These are phyloP conservation scores for Rhizophagus clarus DNA, from an alignment of 192 early-diverging fungal species.

Conservation along the genomic window DNA sequence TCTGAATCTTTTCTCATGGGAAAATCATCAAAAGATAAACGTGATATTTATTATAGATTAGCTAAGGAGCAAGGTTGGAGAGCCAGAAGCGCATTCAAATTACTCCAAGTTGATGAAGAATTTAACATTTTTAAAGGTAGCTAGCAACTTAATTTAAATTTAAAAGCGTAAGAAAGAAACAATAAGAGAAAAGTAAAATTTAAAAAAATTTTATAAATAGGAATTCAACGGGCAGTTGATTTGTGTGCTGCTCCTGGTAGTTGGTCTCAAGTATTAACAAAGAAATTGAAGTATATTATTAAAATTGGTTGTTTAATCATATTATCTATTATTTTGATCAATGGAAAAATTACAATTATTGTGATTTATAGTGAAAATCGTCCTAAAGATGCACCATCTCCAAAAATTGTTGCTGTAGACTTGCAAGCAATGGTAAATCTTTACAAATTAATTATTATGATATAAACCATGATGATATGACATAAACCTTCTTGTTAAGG, in stretches of 20 bases:
- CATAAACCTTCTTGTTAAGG: conserved; percentile 45
- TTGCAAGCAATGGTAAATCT: conserved; percentile 80
- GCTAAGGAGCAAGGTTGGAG: conserved; percentile 99
- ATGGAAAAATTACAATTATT: not conserved
- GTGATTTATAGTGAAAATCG: conserved; percentile 52
- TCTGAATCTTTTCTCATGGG: conserved; percentile 48
- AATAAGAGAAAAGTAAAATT: too few relatives aligned
- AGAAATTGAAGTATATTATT: conserved; percentile 56
- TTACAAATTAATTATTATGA: not conserved
- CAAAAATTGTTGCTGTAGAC: conserved; percentile 89
- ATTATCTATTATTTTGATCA: not conserved
- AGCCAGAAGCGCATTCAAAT: conserved; percentile 95
- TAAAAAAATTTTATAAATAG: conserved; percentile 34
- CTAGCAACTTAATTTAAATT: conserved; percentile 9
- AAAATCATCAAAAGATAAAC: conserved; percentile 89
- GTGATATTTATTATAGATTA: conserved; percentile 94
- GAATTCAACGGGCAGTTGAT: conserved; percentile 89
- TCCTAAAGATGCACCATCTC: conserved; percentile 9
- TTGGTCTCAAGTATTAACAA: conserved; percentile 92
- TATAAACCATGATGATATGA: not conserved
- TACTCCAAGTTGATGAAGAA: conserved; percentile 95
- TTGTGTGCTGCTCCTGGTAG: conserved; percentile 97
- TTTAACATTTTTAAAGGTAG: conserved; percentile 83
- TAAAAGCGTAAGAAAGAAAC: too few relatives aligned
- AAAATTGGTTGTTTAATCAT: too few relatives aligned